Evolutionary conservation across 129 eudicot species (phyloP).

Genomic region (Centrapalus pauciflorus): DNA sequence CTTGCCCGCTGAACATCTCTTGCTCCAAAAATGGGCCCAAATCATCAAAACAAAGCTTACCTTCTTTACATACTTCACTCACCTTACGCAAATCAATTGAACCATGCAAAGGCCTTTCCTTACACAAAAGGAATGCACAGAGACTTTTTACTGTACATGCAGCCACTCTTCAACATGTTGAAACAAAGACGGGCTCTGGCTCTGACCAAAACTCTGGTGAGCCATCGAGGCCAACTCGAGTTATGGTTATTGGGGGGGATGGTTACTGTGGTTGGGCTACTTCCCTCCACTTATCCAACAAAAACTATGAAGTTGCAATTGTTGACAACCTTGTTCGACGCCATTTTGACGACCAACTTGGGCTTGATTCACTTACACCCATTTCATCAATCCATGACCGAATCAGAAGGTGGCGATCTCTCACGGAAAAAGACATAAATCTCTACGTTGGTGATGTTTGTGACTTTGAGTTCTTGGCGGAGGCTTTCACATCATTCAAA

Average conservation of each 20-base stretch:
- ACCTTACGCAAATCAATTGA: constrained; percentile 30
- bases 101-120: constrained; percentile 26
- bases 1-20: constrained; percentile 49
- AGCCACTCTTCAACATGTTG: constrained; percentile 57
- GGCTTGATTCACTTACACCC: constrained; percentile 95
- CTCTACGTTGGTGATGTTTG: constrained; percentile 89
- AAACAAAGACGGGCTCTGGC: constrained; percentile 39
- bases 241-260: constrained; percentile 98
- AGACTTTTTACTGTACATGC: constrained; percentile 37
- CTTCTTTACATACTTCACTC: constrained; percentile 29
- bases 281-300: constrained; percentile 88
- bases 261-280: constrained; percentile 99
- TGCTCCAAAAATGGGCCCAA: constrained; percentile 26
- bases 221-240: constrained; percentile 50
- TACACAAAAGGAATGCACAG: constrained; percentile 27
- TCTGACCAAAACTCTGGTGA: constrained; percentile 26
- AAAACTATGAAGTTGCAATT: constrained; percentile 81
- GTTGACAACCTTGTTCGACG: constrained; percentile 97
- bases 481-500: constrained; percentile 76
- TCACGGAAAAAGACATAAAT: constrained; percentile 64
- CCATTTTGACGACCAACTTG: constrained; percentile 87
- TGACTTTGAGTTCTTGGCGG: constrained; percentile 87
- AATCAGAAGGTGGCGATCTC: constrained; percentile 78
- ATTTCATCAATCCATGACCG: constrained; percentile 88
- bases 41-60: constrained; percentile 17